These are phyloP conservation scores for Cryphonectria japonica DNA, from an alignment of 2,329 filamentous ascomycete species.

Conservation along the genomic window DNA sequence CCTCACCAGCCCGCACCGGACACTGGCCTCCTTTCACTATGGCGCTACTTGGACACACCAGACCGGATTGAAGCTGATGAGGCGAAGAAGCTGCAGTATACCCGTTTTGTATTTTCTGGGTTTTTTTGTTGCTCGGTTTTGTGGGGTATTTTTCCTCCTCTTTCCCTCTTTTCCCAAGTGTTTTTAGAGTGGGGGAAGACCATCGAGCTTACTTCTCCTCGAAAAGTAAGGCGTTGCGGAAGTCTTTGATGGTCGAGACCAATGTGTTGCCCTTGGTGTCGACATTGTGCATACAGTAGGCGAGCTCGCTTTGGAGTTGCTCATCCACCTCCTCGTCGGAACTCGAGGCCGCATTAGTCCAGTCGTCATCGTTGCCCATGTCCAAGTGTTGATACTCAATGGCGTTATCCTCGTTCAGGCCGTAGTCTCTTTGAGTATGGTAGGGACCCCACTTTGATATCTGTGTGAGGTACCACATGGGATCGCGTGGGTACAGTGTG, in stretches of 20 bases:
- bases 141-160: background rate
- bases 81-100: constrained; percentile 3
- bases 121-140: constrained; percentile 7
- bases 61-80: constrained; percentile 2
- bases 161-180: background rate
- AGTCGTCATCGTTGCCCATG: background rate
- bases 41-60: background rate
- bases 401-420: background rate
- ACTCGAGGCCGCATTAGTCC: background rate
- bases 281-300: background rate
- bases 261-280: background rate
- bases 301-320: background rate
- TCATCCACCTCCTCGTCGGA: background rate
- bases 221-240: background rate
- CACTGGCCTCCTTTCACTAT: constrained; percentile 1
- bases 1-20: background rate
- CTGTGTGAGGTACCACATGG: background rate
- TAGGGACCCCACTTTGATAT: background rate
- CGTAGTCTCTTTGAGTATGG: background rate
- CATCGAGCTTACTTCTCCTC: background rate
- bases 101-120: background rate
- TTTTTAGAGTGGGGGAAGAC: background rate
- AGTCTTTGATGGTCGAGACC: background rate
- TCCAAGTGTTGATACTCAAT: background rate
- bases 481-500: background rate